A percentile compares a stretch with the other conserved stretches of the same genome.
These are phyloP conservation scores for Fusarium sarcochroum DNA, from an alignment of 2,329 filamentous ascomycete species.

Conservation along the genomic window DNA sequence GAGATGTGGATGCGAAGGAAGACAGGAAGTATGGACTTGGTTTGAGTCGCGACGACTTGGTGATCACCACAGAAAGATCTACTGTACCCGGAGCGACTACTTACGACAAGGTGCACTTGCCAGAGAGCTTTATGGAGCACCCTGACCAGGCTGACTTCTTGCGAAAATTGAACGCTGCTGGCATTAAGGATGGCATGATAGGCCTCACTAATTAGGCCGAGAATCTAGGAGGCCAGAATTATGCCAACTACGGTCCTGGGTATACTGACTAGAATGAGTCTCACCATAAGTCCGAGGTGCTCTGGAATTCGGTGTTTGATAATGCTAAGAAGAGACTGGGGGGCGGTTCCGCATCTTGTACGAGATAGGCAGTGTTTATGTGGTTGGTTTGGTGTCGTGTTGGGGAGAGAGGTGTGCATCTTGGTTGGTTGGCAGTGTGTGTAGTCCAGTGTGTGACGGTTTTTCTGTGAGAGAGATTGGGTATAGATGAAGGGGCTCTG, in stretches of 20 bases:
- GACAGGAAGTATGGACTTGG: not conserved
- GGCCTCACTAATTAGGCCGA: conserved; percentile 1
- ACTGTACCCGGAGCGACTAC: not conserved
- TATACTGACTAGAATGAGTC: not conserved
- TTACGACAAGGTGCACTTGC: not conserved
- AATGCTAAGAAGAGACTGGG: not conserved
- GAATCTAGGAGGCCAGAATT: not conserved
- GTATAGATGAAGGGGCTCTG: too few species aligned
- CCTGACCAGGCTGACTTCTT: not conserved
- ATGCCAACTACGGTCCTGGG: not conserved
- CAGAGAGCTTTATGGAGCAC: not conserved
- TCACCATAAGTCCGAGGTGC: not conserved
- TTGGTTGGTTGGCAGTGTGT: not conserved
- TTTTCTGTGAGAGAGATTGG: not conserved
- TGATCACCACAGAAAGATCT: not conserved
- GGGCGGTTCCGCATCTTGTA: not conserved
- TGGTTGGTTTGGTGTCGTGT: not conserved
- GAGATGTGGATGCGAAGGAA: not conserved
- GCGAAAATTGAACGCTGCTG: not conserved
- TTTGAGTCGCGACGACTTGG: not conserved
- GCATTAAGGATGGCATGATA: not conserved
- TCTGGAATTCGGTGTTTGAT: not conserved
- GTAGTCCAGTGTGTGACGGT: not conserved
- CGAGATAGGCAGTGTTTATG: not conserved
- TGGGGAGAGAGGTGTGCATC: too few species aligned